phyloP scores from a whole-genome alignment of 2,329 filamentous ascomycete genomes.

The Claviceps digitariae region DNA sequence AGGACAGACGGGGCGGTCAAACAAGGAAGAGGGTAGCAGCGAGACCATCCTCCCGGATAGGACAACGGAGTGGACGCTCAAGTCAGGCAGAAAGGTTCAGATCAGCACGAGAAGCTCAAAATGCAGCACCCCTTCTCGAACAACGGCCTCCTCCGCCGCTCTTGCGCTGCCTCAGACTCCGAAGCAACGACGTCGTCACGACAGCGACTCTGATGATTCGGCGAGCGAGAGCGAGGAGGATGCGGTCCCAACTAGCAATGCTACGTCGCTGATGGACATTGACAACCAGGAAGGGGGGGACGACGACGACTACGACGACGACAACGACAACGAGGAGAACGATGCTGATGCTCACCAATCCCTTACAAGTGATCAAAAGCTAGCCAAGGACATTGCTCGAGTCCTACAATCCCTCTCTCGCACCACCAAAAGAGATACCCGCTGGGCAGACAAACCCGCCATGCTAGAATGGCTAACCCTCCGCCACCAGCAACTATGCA shows the following conservation, averaged over 20 bases:
- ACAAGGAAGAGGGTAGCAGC: background rate
- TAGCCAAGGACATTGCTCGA: background rate
- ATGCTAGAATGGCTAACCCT: slow-evolving; percentile 9
- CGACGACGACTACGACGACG: background rate
- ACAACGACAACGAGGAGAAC: background rate
- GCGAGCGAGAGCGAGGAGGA: background rate
- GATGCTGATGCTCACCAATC: background rate
- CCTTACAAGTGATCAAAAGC: background rate
- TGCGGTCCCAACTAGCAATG: background rate
- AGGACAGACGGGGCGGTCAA: no score
- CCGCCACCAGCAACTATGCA: background rate
- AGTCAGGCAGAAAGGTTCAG: background rate
- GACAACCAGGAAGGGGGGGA: background rate
- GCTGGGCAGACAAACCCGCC: background rate
- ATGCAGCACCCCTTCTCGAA: background rate
- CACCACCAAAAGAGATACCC: background rate
- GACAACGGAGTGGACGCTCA: background rate
- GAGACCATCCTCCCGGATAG: background rate
- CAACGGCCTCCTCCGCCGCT: background rate
- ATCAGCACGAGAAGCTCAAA: background rate
- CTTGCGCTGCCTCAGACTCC: background rate
- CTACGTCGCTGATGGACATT: background rate
- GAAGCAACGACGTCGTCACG: background rate
- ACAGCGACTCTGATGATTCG: background rate
- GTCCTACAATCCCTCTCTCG: background rate